These are phyloP conservation scores for Dactylellina leptospora DNA, from an alignment of 2,329 filamentous ascomycete species.

Conservation along the genomic window DNA sequence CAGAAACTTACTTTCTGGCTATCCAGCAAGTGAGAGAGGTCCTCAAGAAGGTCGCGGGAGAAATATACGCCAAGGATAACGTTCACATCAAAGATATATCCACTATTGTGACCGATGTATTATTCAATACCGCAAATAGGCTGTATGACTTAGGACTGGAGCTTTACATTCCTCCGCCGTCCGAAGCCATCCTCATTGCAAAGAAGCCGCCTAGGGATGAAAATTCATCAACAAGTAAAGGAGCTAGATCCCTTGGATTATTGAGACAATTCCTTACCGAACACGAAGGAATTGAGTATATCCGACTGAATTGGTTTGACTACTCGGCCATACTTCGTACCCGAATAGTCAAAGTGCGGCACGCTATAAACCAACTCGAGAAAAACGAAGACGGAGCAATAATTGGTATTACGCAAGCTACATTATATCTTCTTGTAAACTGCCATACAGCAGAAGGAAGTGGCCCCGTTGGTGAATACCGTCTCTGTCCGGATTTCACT, in stretches of 20 bases:
- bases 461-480: slow-evolving; percentile 32
- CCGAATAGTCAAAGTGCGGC: slow-evolving; percentile 72
- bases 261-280: slow-evolving; percentile 64
- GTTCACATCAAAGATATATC: slow-evolving; percentile 71
- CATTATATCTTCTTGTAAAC: slow-evolving; percentile 73
- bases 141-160: slow-evolving; percentile 72
- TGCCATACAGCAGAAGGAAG: slow-evolving; percentile 65
- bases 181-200: slow-evolving; percentile 9
- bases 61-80: slow-evolving; percentile 73
- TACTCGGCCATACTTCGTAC: slow-evolving; percentile 75
- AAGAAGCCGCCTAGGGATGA: slow-evolving; percentile 59
- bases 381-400: slow-evolving; percentile 62
- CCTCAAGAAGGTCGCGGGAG: slow-evolving; percentile 61
- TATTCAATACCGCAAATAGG: slow-evolving; percentile 80
- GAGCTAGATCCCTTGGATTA: slow-evolving; percentile 9
- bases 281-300: slow-evolving; percentile 68
- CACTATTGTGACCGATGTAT: slow-evolving; percentile 71
- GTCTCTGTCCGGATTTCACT: slow-evolving; percentile 22
- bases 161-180: slow-evolving; percentile 52
- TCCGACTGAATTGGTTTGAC: slow-evolving; percentile 81
- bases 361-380: slow-evolving; percentile 65
- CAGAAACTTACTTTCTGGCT: slow-evolving; percentile 55
- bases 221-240: slow-evolving; percentile 58
- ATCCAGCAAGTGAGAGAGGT: slow-evolving; percentile 68
- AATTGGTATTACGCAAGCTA: slow-evolving; percentile 72